Evolutionary conservation across 2,329 filamentous ascomycete genomes (phyloP), one percentile per base, ranked within the genome.

Genomic region (Diaporthe sp.): DNA sequence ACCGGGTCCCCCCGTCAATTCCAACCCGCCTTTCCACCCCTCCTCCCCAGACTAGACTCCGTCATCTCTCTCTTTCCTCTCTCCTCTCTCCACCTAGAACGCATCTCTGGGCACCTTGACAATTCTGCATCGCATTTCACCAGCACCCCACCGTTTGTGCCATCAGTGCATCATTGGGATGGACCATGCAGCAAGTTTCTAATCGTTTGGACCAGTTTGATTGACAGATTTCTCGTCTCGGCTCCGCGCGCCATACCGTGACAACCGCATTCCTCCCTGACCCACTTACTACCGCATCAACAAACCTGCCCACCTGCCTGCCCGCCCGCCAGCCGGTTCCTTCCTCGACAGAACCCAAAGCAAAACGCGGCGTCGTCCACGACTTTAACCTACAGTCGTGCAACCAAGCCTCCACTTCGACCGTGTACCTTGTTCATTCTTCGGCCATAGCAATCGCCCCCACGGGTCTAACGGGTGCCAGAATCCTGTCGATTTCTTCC

Each of bases 1-100:
- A 53, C 70, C 68, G 75, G 65, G 73, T 60, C 71, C 73, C 73
- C 73, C 53, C 60, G 75, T 71, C 76, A 74, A 55, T 71, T 68
- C 67, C 68, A 75, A 72, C 76, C 74, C 73, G 51, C 68, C 75
- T 71, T 53, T 42, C 53, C 65, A 71, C 70, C 72, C 70, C 70
- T 60, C 70, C 70, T 73, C 76, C 73, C 71, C 65, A 55, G 65
- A 70, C 65, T 55, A 70, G 49, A 44, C 71, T 73, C 71, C 71
- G 71, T 73, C 71, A 73, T 73, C 71, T 63, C 75, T 57, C 51
- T 65, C 63, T 65, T 73, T 63, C 70, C 71, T 71, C 72, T 55
- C 25, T 65, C 61, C 61, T n/a, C 61, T 65, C 72, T 71, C 75
- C 71, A 68, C 63, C 49, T 71, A 25, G 51, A 71, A 39, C 12